Base-by-base conservation (phyloP, 2,329 filamentous ascomycete genomes). In the Botrytis porri region DNA sequence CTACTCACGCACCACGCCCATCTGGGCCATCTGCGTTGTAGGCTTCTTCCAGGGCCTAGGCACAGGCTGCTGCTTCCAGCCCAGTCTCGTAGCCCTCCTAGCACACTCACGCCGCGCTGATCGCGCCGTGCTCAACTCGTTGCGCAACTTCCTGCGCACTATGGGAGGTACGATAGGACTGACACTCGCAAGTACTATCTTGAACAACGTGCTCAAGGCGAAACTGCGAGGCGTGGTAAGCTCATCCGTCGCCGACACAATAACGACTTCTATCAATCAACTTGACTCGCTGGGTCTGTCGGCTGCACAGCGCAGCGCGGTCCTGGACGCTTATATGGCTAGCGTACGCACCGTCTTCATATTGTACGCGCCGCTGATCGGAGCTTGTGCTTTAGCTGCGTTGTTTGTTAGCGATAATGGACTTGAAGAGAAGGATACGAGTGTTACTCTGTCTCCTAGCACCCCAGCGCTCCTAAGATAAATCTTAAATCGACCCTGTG, bases 121-220 rank as follows among this genome's bases (percentile, higher is more conserved):
- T 65, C 78, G 80, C n/a, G 80, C 80, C 16, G 79, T 80, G 22
- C 76, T 77, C 3, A 80, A 78, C 18, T 78, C 76, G 2, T 77
- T 77, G 10, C 76, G 79, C n/a, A 80, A 80, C 67, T 72, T 80
- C 14, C 59, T 80, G 22, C 76, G 80, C n/a, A 75, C 75, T 43
- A 73, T 80, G 6, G 79, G 79, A 1, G 76, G 76, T 35, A 75
- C 78, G 14, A 72, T 78, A 29, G 77, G 79, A n/a, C 32, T 73
- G 9, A 73, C 43, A 67, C 62, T 73, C 9, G 70, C 71, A 25
- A 64, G 66, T 18, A 48, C 67, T 8, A 71, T 74, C 32, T 43
- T 74, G 16, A 74, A 73, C 39, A 73, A 64, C 39, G 64, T 71
- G 9, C 67, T 74, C 8, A 37, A 71, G 37, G 22, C 41, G 32